Percentiles rank a stretch among this genome's conserved stretches.
These are phyloP conservation scores for Hanseniaspora taiwanica DNA, from an alignment of 805 yeast genomes.

Conservation along the genomic window DNA sequence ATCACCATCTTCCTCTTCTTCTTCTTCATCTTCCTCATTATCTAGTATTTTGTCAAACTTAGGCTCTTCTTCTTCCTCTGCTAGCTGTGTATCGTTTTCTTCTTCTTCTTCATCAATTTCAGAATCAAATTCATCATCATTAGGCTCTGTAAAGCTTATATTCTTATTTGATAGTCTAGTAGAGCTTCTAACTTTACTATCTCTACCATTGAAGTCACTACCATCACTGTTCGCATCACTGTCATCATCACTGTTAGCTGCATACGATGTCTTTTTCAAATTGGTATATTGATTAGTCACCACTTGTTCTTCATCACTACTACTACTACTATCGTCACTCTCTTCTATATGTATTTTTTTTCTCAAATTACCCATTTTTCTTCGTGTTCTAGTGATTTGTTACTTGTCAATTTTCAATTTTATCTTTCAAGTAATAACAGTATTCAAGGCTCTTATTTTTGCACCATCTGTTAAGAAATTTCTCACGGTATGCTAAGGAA, in stretches of 20 bases:
- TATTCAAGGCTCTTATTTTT: too few relatives aligned
- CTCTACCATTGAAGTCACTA: slow-evolving; percentile 12
- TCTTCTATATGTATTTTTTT: slow-evolving; percentile 2
- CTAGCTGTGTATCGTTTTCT: slow-evolving; percentile 2
- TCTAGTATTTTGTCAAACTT: slow-evolving; percentile 1
- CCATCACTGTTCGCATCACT: slow-evolving; percentile 4
- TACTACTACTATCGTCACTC: slow-evolving; percentile 1
- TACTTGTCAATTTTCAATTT: too few relatives aligned
- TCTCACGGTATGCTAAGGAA: too few relatives aligned
- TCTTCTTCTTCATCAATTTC: slow-evolving; percentile 6
- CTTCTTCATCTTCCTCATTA: background rate
- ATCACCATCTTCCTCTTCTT: slow-evolving; percentile 5
- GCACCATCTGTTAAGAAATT: too few relatives aligned
- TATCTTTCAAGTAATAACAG: too few relatives aligned
- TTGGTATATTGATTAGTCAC: too few relatives aligned
- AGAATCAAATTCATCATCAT: slow-evolving; percentile 5
- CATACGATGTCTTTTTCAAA: background rate
- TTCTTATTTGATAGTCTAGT: background rate
- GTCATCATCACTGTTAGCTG: slow-evolving; percentile 1
- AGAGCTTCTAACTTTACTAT: slow-evolving; percentile 4
- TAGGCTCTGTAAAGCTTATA: background rate
- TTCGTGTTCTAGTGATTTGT: too few relatives aligned
- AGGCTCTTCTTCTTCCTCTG: slow-evolving; percentile 1
- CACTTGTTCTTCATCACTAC: slow-evolving; percentile 1
- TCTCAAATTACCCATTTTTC: background rate